Base-by-base conservation (phyloP, 2,329 filamentous ascomycete species). In the Diaporthe longicolla region DNA sequence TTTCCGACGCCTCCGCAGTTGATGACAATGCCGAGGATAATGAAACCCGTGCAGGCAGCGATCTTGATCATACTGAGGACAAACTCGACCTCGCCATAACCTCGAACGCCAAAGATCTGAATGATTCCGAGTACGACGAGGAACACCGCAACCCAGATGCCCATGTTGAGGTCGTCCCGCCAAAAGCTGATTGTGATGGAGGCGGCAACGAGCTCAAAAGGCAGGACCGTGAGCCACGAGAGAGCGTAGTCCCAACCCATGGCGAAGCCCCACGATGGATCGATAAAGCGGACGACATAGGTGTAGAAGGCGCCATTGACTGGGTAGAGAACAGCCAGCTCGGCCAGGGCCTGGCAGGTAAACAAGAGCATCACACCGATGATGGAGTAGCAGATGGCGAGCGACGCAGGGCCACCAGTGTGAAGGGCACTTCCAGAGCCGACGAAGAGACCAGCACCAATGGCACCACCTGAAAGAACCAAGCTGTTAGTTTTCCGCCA, bases 401-500 rank as follows among this genome's bases (percentile, higher is more conserved):
- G 78, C 11, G 84, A 77, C 3, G 82, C 84, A 21, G 92, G 92
- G 35, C 92, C 92, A 79, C 91, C 92, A n/a, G 81, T 84, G 32
- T 86, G 83, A 70, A 93, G 83, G 48, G 91, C 91, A 57, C 81
- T 81, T 65, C 91, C 92, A 3, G 91, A 92, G 63, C 91, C 89
- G 74, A 95, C 91, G 81, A 94, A 94, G 13, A 94, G 86, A 84
- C 93, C 93, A 76, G 84, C 84, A 73, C 85, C 84, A 63, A 86
- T 86, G 19, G 85, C 82, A 78, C 84, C 85, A 70, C 84, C 84
- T 84, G 70, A n/a, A 55, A 52, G 29, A 40, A 26, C 5, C 11
- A 1, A 8, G 15, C 13, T 11, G 35, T 76, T 32, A 74, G 70
- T 10, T 26, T 50, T 48, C 8, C n/a, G 21, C 32, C 19, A 45